Percentiles rank a stretch among this genome's conserved stretches.
Conservation (phyloP, 2,329 filamentous ascomycete genomes). For the Apiospora hydei region DNA sequence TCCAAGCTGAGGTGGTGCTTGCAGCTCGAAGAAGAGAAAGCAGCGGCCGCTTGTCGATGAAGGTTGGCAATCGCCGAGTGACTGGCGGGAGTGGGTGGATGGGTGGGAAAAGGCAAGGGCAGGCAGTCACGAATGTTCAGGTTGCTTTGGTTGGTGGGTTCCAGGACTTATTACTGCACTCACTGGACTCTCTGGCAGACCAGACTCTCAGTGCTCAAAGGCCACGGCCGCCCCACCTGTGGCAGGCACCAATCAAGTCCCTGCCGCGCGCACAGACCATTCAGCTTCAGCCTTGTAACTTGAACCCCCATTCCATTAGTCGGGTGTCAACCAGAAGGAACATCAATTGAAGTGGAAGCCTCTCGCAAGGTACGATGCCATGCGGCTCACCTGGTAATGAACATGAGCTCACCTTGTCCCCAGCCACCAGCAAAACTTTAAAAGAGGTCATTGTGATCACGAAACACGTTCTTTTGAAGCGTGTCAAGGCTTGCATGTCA, state of each 20-base stretch:
- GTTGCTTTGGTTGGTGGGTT: background rate
- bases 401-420: background rate
- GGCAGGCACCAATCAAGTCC: background rate
- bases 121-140: constrained; percentile 4
- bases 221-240: background rate
- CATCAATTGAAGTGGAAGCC: too few relatives aligned
- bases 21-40: background rate
- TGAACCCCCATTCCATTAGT: background rate
- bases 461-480: background rate
- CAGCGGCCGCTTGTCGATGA: background rate
- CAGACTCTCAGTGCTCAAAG: too few relatives aligned
- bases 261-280: background rate
- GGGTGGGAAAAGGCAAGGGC: background rate
- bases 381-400: too few relatives aligned
- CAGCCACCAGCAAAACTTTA: background rate
- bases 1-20: constrained; percentile 5
- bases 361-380: background rate
- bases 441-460: background rate
- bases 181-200: too few relatives aligned
- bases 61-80: background rate
- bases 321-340: too few relatives aligned
- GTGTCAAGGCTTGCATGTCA: background rate
- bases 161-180: too few relatives aligned
- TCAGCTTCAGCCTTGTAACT: constrained; percentile 19
- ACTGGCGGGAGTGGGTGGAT: background rate